Conservation (phyloP, 1,139 yeast species). For the Hyphopichia burtonii region DNA sequence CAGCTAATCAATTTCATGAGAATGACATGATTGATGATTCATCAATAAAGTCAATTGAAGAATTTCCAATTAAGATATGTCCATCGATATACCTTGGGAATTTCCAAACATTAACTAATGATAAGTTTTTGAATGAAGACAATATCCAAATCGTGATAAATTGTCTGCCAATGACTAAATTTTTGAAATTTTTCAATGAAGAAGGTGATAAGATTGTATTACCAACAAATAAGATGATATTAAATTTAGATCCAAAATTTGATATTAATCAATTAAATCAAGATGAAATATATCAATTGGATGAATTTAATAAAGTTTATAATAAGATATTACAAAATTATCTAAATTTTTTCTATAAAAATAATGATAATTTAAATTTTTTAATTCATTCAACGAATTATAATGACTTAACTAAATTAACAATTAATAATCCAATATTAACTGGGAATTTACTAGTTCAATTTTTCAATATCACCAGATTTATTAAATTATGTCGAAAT, state of each 20-base stretch:
- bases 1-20: background rate
- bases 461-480: conserved; percentile 38
- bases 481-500: conserved; percentile 35
- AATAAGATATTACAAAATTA: conserved; percentile 41
- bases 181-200: conserved; percentile 24
- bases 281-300: conserved; percentile 18
- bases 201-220: conserved; percentile 20
- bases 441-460: conserved; percentile 39
- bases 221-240: conserved; percentile 39
- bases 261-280: conserved; percentile 16
- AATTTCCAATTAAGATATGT: conserved; percentile 19
- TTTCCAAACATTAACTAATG: conserved; percentile 16
- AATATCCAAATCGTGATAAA: conserved; percentile 42
- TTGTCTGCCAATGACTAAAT: conserved; percentile 36
- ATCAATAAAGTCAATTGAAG: background rate
- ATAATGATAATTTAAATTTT: conserved; percentile 27
- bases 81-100: conserved; percentile 35
- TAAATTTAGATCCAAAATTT: conserved; percentile 41
- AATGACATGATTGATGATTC: background rate
- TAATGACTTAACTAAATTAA: conserved; percentile 14
- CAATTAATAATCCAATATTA: conserved; percentile 36
- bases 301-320: conserved; percentile 27
- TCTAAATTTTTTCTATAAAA: conserved; percentile 34
- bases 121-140: conserved; percentile 18
- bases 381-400: conserved; percentile 25